phyloP scores from a whole-genome alignment of 768 basidiomycete genomes.

The Leccinum broughii region DNA sequence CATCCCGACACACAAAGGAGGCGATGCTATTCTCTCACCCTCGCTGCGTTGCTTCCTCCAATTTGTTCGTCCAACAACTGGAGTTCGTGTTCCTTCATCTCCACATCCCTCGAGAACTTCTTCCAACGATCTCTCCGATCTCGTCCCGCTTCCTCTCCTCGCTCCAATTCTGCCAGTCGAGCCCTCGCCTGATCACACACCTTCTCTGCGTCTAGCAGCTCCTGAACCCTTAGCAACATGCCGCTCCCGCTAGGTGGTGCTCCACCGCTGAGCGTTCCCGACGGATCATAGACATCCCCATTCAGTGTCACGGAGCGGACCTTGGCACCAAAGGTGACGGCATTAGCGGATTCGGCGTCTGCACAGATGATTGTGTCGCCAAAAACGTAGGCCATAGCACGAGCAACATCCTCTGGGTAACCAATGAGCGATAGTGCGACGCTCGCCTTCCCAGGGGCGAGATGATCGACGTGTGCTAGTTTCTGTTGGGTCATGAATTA shows the following conservation, averaged over 20 bases:
- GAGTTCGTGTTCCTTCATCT: slow-evolving; percentile 89
- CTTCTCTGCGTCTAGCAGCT: slow-evolving; percentile 68
- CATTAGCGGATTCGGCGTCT: slow-evolving; percentile 83
- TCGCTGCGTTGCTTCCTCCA: slow-evolving; percentile 83
- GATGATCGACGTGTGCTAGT: slow-evolving; percentile 65
- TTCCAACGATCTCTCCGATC: slow-evolving; percentile 64
- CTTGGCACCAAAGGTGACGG: slow-evolving; percentile 73
- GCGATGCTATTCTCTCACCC: slow-evolving; percentile 51
- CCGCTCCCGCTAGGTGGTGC: slow-evolving; percentile 77
- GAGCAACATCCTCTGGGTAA: slow-evolving; percentile 76
- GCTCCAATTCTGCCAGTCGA: slow-evolving; percentile 52
- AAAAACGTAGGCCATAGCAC: slow-evolving; percentile 93
- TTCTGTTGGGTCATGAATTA: slow-evolving; percentile 47
- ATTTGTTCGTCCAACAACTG: slow-evolving; percentile 80
- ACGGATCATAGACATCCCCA: slow-evolving; percentile 96
- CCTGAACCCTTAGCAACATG: slow-evolving; percentile 79
- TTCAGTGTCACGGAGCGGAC: slow-evolving; percentile 89
- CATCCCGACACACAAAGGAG: neutral
- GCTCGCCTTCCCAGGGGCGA: slow-evolving; percentile 80
- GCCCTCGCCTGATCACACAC: slow-evolving; percentile 51
- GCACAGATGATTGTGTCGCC: slow-evolving; percentile 90
- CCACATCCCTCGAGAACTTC: slow-evolving; percentile 61
- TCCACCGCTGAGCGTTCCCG: slow-evolving; percentile 91
- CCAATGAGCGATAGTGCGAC: slow-evolving; percentile 88
- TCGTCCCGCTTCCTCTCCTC: slow-evolving; percentile 51